Evolutionary conservation across 164 flowering plant species (phyloP).

Genomic region (Amborella trichopoda): DNA sequence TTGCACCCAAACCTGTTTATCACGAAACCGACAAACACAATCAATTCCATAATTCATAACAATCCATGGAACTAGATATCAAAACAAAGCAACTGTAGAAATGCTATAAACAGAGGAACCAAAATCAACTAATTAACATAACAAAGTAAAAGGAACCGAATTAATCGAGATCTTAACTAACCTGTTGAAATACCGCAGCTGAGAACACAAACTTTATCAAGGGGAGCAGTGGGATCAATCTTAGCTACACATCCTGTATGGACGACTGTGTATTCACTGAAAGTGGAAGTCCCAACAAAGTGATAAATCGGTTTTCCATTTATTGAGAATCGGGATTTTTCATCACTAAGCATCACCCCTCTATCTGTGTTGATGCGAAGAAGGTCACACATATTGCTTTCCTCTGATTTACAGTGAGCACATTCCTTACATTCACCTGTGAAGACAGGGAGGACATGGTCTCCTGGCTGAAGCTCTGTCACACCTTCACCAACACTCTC

Average conservation of each 20-base stretch:
- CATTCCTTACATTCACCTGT: slow-evolving; percentile 3
- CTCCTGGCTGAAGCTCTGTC: not conserved
- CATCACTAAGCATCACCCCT: slow-evolving; percentile 2
- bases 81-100: too few species aligned
- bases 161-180: too few species aligned
- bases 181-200: slow-evolving; percentile 3
- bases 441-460: slow-evolving; percentile 2
- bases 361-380: not conserved
- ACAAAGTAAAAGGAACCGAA: too few species aligned
- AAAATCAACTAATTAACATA: too few species aligned
- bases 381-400: slow-evolving; percentile 3
- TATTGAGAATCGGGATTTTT: not conserved
- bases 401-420: slow-evolving; percentile 1
- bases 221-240: slow-evolving; percentile 1
- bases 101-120: too few species aligned
- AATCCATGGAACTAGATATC: too few species aligned
- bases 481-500: not conserved
- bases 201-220: not conserved
- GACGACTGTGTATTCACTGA: slow-evolving; percentile 1
- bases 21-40: too few species aligned
- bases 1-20: slow-evolving; percentile 35
- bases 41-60: too few species aligned
- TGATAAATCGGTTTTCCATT: not conserved
- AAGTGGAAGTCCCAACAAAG: slow-evolving; percentile 1
- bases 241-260: slow-evolving; percentile 1